Conservation (phyloP, 306 rosid species). For the Dicorynia guianensis region DNA sequence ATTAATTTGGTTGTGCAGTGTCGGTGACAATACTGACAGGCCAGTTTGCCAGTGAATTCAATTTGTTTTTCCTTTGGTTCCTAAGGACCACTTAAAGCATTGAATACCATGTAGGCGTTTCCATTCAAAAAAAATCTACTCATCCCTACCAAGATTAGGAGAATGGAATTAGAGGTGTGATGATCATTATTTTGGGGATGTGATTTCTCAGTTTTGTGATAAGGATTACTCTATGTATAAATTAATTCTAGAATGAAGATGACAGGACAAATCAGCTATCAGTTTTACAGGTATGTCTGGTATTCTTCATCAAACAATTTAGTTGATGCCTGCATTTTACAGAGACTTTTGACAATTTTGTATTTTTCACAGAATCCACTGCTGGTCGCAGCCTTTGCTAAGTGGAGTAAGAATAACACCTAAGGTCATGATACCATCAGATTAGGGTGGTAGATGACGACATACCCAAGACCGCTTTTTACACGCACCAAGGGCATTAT, state of each 20-base stretch:
- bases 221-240: conserved; percentile 19
- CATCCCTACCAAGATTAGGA: neutral
- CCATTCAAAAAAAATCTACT: conserved; percentile 18
- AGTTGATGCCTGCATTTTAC: conserved; percentile 16
- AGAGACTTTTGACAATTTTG: no score
- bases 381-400: no score
- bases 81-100: neutral
- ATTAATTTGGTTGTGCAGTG: conserved; percentile 1
- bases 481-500: no score
- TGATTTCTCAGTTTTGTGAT: neutral
- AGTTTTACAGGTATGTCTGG: neutral
- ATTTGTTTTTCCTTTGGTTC: conserved; percentile 9
- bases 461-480: no score
- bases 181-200: conserved; percentile 11
- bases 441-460: no score
- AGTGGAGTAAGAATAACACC: no score
- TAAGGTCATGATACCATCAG: no score
- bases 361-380: no score
- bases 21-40: conserved; percentile 24
- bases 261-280: neutral
- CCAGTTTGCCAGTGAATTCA: neutral
- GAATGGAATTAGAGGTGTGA: conserved; percentile 9
- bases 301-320: neutral
- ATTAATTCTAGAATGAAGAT: neutral
- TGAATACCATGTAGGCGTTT: conserved; percentile 2